Conservation (phyloP, 176 grass and related monocot species). For the Typha latifolia region DNA sequence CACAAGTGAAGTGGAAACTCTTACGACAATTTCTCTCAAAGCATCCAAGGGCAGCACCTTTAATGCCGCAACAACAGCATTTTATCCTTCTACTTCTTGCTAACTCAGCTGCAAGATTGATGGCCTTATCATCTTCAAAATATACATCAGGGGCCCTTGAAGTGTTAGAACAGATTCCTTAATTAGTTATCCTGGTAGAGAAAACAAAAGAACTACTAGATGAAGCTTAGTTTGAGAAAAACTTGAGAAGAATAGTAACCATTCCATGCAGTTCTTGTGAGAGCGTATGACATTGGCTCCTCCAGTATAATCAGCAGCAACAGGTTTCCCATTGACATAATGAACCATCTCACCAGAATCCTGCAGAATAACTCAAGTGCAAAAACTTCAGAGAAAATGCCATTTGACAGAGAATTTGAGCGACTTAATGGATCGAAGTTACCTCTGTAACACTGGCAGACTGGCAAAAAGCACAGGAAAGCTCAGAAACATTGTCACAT, state of each 20-base stretch:
- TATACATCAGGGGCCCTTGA: constrained; percentile 94
- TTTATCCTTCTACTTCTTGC: constrained; percentile 86
- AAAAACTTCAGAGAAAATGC: background rate
- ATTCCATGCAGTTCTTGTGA: constrained; percentile 91
- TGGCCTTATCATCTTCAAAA: constrained; percentile 58
- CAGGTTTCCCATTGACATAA: constrained; percentile 57
- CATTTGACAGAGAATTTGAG: background rate
- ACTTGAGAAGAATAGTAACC: constrained; percentile 32
- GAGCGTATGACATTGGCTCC: constrained; percentile 45
- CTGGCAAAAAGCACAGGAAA: constrained; percentile 80
- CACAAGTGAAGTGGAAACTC: constrained; percentile 93
- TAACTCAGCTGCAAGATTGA: constrained; percentile 68
- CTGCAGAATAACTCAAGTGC: constrained; percentile 23
- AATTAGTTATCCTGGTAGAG: no score
- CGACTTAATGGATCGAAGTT: constrained; percentile 1
- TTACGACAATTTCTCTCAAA: constrained; percentile 66
- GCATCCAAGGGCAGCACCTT: constrained; percentile 93
- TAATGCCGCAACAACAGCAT: constrained; percentile 80
- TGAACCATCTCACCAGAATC: constrained; percentile 86
- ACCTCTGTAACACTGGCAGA: constrained; percentile 62
- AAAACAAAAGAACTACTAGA: no score
- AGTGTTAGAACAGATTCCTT: constrained; percentile 4
- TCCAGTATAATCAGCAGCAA: constrained; percentile 37
- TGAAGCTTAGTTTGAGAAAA: background rate
- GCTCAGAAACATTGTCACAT: constrained; percentile 32